Evolutionary conservation across 371 early-diverging fungal genomes (phyloP).

Genomic region (Mortierella sp.): DNA sequence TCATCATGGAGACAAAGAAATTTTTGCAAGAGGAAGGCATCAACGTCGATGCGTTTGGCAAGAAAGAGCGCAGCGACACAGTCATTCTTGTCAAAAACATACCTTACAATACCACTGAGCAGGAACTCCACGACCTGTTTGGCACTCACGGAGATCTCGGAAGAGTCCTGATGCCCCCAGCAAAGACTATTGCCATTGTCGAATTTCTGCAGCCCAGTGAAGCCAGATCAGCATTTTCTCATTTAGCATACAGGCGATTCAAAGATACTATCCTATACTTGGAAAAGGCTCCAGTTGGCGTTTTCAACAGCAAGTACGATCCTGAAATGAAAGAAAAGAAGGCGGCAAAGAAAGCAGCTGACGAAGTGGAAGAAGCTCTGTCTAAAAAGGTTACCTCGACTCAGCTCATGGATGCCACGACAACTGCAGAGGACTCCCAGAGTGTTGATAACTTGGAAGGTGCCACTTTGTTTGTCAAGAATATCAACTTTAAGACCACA

Average conservation of each 20-base stretch:
- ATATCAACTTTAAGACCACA: conserved; percentile 91
- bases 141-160: conserved; percentile 90
- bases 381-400: conserved; percentile 62
- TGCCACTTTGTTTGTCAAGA: conserved; percentile 93
- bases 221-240: conserved; percentile 90
- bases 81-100: conserved; percentile 96
- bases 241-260: conserved; percentile 91
- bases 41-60: conserved; percentile 78
- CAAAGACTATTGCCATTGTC: conserved; percentile 93
- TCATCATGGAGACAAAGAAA: conserved; percentile 92
- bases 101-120: conserved; percentile 83
- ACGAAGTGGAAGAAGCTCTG: conserved; percentile 53
- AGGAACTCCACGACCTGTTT: conserved; percentile 85
- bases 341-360: conserved; percentile 34
- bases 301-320: conserved; percentile 80
- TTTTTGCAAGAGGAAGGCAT: conserved; percentile 90
- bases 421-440: conserved; percentile 56
- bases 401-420: conserved; percentile 49
- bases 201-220: conserved; percentile 93
- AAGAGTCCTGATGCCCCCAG: conserved; percentile 93
- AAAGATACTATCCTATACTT: conserved; percentile 92
- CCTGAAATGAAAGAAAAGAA: conserved; percentile 55
- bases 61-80: conserved; percentile 86
- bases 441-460: conserved; percentile 62
- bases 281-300: conserved; percentile 92